Evolutionary conservation across 306 rosid species (phyloP), one percentile per base, ranked within the genome.

Genomic region (Cicer arietinum): DNA sequence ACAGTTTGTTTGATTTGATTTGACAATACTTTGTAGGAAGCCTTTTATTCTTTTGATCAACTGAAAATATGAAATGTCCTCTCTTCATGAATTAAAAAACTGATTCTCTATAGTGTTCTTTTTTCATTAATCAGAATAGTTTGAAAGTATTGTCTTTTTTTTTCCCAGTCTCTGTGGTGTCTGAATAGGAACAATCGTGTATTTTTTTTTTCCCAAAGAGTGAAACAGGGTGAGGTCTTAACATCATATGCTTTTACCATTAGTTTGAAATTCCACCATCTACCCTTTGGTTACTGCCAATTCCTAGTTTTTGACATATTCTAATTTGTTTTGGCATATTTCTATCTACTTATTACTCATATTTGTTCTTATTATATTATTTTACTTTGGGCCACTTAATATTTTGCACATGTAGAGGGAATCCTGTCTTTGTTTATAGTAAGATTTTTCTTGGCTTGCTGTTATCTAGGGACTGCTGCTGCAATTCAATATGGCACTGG

Each of bases 401-500:
- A 12, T 63, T 72, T 30, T 65, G 76, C 68, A 58, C 64, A 12
- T 42, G 60, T 58, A 8, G 17, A 45, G 14, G 59, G 58, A 30
- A 63, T 73, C 52, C 30, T 47, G n/a, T 48, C 44, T 80, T 52
- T 68, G 40, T 53, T 8, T 52, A 1, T 16, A 22, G 42, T 46
- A 10, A 56, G 18, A 10, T 43, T 58, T 78, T 44, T 41, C 25
- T 66, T 40, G 44, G 73, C 13, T 25, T 67, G 13, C 42, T 73
- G 51, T 73, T 25, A 12, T 82, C 40, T 82, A 94, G 98, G 98
- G 63, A 89, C 90, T 48, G 16, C 85, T 76, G 98, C 97, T 82
- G 77, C 96, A 39, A 94, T 94, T 80, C 89, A 79, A 40, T 94
- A 94, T 86, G 98, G 97, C 40, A 83, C 85, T 8, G 98, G 98